Evolutionary conservation across 2,329 filamentous ascomycete genomes (phyloP).

Genomic region (Cladobotryum protrusum): DNA sequence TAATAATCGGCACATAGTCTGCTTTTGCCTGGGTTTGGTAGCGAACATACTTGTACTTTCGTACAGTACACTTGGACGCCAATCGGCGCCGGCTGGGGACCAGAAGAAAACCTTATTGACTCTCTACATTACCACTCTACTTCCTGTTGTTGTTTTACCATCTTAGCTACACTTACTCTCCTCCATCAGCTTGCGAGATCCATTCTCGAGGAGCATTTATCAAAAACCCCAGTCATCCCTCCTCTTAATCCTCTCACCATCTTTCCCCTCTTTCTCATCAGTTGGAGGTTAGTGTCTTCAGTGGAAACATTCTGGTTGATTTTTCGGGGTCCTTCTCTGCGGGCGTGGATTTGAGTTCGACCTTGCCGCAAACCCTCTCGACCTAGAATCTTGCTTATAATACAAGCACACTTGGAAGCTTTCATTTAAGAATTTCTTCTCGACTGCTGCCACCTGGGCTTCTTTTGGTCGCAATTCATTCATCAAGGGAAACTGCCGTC

Average conservation of each 20-base stretch:
- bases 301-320: not conserved
- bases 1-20: not conserved
- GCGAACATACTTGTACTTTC: not conserved
- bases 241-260: not conserved
- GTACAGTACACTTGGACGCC: not conserved
- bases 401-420: not conserved
- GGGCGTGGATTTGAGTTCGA: constrained; percentile 4
- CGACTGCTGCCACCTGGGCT: not conserved
- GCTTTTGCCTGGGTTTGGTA: constrained; percentile 1
- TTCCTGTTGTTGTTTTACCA: not conserved
- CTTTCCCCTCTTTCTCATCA: not conserved
- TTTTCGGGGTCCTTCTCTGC: not conserved
- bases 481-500: not conserved
- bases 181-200: not conserved
- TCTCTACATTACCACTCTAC: constrained; percentile 3
- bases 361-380: not conserved
- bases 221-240: not conserved
- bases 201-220: not conserved
- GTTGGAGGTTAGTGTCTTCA: too few relatives aligned
- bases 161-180: not conserved
- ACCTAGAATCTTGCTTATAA: not conserved
- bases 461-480: not conserved
- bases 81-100: constrained; percentile 9
- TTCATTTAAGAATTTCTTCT: not conserved
- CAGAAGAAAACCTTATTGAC: constrained; percentile 13